Base-by-base conservation (phyloP, 495 filamentous ascomycete species). In the Lepraria neglecta region DNA sequence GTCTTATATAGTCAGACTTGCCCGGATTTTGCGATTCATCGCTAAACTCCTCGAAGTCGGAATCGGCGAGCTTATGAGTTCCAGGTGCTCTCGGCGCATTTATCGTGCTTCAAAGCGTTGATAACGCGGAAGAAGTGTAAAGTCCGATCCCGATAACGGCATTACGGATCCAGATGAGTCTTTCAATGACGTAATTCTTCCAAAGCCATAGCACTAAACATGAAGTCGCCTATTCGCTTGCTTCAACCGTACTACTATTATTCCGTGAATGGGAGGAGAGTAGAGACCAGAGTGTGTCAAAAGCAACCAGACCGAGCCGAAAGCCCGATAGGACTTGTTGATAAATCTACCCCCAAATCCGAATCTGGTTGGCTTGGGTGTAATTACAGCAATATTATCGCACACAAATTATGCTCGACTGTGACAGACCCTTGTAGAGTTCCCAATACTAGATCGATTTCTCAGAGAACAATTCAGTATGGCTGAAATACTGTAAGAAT, bases 401-500 rank as follows among this genome's bases (percentile, higher is more conserved):
- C 58, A 60, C 58, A 14, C 19, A 60, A 52, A 42, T 28, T n/a
- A 47, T 47, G 17, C 45, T n/a, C 45, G 45, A 33, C 31, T 31
- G 24, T 28, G 14, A 28, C 45, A 21, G 24, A 24, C 24, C 38
- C 46, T 42, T 30, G 35, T 38, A 38, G 35, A 10, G 35, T 4
- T 56, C 15, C 31, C 9, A 21, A 15, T 19, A 19, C 30, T 9
- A 6, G 6, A 7, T 31, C 15, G 35, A 5, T n/a, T n/a, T 31
- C 24, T 19, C 7, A 7, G 14, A 15, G 9, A 28, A 17, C 31
- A 42, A 6, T 52, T 6, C 6, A 43, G 52, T 7, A 61, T 64
- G 50, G 65, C 65, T 3, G 61, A 64, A 40, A 14, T 52, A 44
- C 21, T 67, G 65, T 64, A 55, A n/a, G 61, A 48, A 17, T 17